Evolutionary conservation across 306 rosid species (phyloP).

Genomic region (Prunus davidiana): DNA sequence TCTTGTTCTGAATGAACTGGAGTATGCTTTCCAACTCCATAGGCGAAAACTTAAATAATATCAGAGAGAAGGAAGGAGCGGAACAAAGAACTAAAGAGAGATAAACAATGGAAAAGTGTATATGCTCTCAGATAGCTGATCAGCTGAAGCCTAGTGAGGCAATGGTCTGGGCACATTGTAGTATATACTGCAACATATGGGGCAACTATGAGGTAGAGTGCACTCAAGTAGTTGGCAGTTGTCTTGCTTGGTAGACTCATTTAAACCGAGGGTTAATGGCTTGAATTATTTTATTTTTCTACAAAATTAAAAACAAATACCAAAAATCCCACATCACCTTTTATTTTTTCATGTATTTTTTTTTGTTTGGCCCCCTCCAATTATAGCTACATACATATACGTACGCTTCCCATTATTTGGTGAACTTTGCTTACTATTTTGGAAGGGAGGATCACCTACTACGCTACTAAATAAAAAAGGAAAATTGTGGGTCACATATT

Average conservation of each 20-base stretch:
- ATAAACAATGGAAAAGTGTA: not conserved
- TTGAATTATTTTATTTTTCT: not conserved
- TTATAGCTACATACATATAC: not conserved
- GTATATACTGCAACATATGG: not conserved
- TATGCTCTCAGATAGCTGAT: not conserved
- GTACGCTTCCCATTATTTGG: not conserved
- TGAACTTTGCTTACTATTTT: not conserved
- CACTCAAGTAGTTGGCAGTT: slow-evolving; percentile 13
- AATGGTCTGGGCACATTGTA: not conserved
- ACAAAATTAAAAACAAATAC: not conserved
- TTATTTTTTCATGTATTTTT: not conserved
- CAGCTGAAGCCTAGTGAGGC: not conserved
- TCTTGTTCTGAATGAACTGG: slow-evolving; percentile 45
- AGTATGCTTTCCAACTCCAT: slow-evolving; percentile 71
- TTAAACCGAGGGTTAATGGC: not conserved
- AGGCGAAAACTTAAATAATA: slow-evolving; percentile 3
- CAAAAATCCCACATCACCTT: not conserved
- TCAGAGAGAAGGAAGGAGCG: not conserved
- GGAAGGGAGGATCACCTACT: too few relatives aligned
- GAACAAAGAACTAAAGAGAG: not conserved
- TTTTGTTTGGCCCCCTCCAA: not conserved
- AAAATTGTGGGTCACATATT: not conserved
- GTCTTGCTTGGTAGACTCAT: not conserved
- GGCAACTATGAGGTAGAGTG: slow-evolving; percentile 18
- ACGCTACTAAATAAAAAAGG: not conserved